phyloP scores from a whole-genome alignment of 2,329 filamentous ascomycete species.

The Pseudopithomyces chartarum region DNA sequence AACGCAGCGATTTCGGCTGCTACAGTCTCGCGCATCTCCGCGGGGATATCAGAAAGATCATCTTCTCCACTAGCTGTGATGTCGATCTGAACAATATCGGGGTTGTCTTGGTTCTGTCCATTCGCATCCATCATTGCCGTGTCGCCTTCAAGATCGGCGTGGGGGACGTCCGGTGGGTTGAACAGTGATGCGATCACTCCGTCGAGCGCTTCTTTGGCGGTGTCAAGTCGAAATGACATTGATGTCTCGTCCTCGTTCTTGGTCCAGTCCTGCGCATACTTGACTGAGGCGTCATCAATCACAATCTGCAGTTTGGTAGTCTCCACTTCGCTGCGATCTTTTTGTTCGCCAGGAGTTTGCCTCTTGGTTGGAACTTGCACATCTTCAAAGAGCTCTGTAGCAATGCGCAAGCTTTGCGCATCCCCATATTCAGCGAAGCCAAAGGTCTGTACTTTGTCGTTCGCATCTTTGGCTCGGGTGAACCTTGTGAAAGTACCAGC shows the following conservation, averaged over 20 bases:
- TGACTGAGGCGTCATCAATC: conserved; percentile 80
- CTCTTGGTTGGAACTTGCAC: conserved; percentile 81
- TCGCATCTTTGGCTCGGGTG: conserved; percentile 78
- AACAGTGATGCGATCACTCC: conserved; percentile 73
- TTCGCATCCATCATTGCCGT: conserved; percentile 67
- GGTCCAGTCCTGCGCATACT: conserved; percentile 82
- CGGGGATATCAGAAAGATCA: conserved; percentile 91
- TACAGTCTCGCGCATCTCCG: conserved; percentile 94
- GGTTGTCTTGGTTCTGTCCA: conserved; percentile 61
- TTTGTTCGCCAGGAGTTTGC: conserved; percentile 59
- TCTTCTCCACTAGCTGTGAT: conserved; percentile 72
- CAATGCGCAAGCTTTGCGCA: conserved; percentile 81
- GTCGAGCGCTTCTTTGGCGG: conserved; percentile 70
- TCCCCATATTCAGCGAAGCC: conserved; percentile 97
- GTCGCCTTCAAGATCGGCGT: conserved; percentile 68
- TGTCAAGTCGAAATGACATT: conserved; percentile 70
- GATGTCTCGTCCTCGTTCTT: conserved; percentile 67
- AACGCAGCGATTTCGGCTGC: conserved; percentile 94
- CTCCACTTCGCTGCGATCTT: conserved; percentile 45
- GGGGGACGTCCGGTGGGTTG: conserved; percentile 59
- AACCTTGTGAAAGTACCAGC: conserved; percentile 82
- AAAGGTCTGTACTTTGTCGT: conserved; percentile 82
- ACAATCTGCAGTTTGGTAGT: conserved; percentile 31
- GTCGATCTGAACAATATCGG: conserved; percentile 89
- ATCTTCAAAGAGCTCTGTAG: conserved; percentile 82